Conservation (phyloP, 2,329 filamentous ascomycete species). For the Cercospora zeina region DNA sequence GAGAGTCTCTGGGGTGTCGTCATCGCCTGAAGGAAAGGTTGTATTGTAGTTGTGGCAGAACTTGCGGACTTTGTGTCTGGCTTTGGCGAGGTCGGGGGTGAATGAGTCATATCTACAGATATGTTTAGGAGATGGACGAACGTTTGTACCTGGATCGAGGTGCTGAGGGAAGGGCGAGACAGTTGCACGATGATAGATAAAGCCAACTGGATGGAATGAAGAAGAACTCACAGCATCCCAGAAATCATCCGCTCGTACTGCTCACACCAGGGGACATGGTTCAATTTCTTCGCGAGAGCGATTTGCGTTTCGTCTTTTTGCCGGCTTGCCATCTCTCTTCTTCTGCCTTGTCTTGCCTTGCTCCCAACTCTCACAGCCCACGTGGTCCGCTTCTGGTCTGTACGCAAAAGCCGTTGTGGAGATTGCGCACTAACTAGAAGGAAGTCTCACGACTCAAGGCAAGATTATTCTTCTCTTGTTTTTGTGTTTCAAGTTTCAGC, state of each 20-base stretch:
- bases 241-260: constrained; percentile 67
- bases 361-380: neutral
- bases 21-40: constrained; percentile 48
- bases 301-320: constrained; percentile 49
- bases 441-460: neutral
- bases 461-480: neutral
- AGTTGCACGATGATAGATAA: neutral
- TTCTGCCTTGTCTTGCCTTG: neutral
- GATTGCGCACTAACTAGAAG: neutral
- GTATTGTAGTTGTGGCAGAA: constrained; percentile 61
- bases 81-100: constrained; percentile 52
- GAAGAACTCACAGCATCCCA: constrained; percentile 53
- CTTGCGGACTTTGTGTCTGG: constrained; percentile 57
- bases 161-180: neutral
- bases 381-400: neutral
- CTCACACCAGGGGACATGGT: constrained; percentile 58
- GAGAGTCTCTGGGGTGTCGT: constrained; percentile 16
- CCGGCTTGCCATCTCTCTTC: constrained; percentile 33
- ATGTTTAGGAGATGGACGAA: neutral
- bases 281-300: constrained; percentile 50
- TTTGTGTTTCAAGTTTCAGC: neutral
- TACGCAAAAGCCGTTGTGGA: neutral
- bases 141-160: neutral
- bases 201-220: neutral
- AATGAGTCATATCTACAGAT: constrained; percentile 47